These are phyloP conservation scores for Chlamydomonas sp. DNA, from an alignment of 139 green algal species.

Conservation along the genomic window DNA sequence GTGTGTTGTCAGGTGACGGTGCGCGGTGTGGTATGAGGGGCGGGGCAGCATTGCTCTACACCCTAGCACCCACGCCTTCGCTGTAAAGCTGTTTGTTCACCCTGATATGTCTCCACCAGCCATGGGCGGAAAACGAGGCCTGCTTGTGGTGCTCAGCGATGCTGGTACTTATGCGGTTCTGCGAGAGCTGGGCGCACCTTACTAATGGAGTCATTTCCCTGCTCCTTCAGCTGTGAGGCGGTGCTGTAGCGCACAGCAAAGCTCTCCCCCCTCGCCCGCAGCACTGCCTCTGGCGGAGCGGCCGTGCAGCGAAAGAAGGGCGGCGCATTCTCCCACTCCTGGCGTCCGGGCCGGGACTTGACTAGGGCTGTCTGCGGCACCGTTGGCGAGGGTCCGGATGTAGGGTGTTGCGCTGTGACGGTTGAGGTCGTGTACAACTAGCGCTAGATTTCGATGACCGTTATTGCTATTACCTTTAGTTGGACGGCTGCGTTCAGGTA, in stretches of 20 bases:
- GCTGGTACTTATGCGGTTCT: too few relatives aligned
- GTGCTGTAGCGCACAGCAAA: slow-evolving; percentile 6
- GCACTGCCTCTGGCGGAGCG: slow-evolving; percentile 1
- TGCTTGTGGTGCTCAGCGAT: too few relatives aligned
- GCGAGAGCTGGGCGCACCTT: neutral
- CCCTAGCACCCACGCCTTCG: too few relatives aligned
- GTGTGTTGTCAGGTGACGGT: too few relatives aligned
- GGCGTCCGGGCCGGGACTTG: slow-evolving; percentile 23
- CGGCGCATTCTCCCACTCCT: slow-evolving; percentile 47
- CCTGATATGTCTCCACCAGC: too few relatives aligned
- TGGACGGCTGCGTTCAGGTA: slow-evolving; percentile 17
- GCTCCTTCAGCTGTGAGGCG: slow-evolving; percentile 30
- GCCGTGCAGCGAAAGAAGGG: slow-evolving; percentile 47
- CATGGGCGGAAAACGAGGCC: too few relatives aligned
- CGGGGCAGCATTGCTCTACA: too few relatives aligned
- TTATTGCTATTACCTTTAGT: slow-evolving; percentile 31
- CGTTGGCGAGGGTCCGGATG: neutral
- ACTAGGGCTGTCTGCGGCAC: slow-evolving; percentile 33
- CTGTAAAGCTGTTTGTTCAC: too few relatives aligned
- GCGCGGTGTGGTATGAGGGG: too few relatives aligned
- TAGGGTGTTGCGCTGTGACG: neutral
- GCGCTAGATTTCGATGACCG: neutral
- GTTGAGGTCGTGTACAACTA: neutral
- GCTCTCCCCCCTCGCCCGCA: neutral
- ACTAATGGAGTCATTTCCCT: slow-evolving; percentile 35